Evolutionary conservation across 192 early-diverging fungal genomes (phyloP).

Genomic region (Phycomyces nitens): DNA sequence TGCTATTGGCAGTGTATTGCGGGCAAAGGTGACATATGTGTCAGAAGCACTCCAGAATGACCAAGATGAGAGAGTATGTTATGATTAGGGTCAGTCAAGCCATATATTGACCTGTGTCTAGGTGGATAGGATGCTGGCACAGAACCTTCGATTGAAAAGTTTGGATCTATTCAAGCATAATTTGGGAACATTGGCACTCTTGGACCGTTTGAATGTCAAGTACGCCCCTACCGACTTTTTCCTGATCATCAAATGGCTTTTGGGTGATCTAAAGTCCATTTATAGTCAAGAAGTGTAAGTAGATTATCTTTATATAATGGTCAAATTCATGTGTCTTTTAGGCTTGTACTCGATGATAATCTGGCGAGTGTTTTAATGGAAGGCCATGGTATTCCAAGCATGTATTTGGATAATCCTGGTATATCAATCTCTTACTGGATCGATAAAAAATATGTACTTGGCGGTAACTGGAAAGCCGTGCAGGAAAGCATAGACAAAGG

Average conservation of each 20-base stretch:
- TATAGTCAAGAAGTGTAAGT: constrained; percentile 31
- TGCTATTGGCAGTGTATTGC: constrained; percentile 17
- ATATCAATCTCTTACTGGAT: constrained; percentile 31
- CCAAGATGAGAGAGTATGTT: constrained; percentile 16
- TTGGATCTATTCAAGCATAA: constrained; percentile 16
- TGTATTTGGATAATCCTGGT: constrained; percentile 28
- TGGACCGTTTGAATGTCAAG: constrained; percentile 30
- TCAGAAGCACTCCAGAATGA: constrained; percentile 28
- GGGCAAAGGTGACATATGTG: constrained; percentile 32
- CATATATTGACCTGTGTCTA: not conserved
- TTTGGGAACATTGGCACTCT: constrained; percentile 20
- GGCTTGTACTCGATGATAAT: constrained; percentile 15
- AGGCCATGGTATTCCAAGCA: constrained; percentile 31
- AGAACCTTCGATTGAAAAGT: constrained; percentile 16
- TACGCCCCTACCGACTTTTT: constrained; percentile 29
- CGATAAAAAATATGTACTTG: not conserved
- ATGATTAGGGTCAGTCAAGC: too few species aligned
- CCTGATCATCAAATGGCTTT: constrained; percentile 11
- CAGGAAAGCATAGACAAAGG: constrained; percentile 14
- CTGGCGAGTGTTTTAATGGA: constrained; percentile 20
- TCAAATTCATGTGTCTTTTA: not conserved
- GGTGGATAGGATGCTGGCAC: constrained; percentile 23
- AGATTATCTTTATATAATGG: not conserved
- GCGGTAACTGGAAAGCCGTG: constrained; percentile 19
- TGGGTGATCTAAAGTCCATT: constrained; percentile 20